These are phyloP conservation scores for Aristolochia contorta DNA, from an alignment of 164 flowering plant species.

Conservation along the genomic window DNA sequence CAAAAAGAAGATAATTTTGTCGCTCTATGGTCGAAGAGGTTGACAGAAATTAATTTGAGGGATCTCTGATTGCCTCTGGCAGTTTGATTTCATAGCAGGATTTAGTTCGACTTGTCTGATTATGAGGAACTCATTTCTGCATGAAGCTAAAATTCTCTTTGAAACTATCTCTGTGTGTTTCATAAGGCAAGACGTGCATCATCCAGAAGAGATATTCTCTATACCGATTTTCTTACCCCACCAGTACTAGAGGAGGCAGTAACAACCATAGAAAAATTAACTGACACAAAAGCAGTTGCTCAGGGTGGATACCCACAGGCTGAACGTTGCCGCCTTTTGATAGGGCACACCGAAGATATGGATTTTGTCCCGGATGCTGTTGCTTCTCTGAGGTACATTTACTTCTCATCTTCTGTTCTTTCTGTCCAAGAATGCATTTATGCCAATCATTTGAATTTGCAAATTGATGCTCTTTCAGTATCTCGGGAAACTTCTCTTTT, in stretches of 20 bases:
- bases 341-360: constrained; percentile 67
- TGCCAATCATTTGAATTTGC: not conserved
- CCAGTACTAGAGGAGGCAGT: constrained; percentile 63
- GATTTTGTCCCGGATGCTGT: constrained; percentile 59
- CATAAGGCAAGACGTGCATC: constrained; percentile 64
- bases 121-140: too few relatives aligned
- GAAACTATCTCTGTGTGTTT: not conserved
- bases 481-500: constrained; percentile 79
- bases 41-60: too few relatives aligned
- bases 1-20: too few relatives aligned
- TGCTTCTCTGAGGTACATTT: constrained; percentile 59
- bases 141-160: too few relatives aligned
- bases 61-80: too few relatives aligned
- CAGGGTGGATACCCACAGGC: constrained; percentile 96
- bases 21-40: too few relatives aligned
- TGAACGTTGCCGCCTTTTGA: constrained; percentile 83
- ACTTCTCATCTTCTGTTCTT: not conserved
- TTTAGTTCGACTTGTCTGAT: too few relatives aligned
- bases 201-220: constrained; percentile 55
- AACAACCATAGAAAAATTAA: constrained; percentile 51
- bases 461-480: constrained; percentile 32
- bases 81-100: too few relatives aligned
- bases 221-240: constrained; percentile 85
- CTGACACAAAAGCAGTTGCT: constrained; percentile 55
- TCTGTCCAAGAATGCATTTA: not conserved